phyloP scores from a whole-genome alignment of 2,329 filamentous ascomycete genomes.

The Botrytis hyacinthi region DNA sequence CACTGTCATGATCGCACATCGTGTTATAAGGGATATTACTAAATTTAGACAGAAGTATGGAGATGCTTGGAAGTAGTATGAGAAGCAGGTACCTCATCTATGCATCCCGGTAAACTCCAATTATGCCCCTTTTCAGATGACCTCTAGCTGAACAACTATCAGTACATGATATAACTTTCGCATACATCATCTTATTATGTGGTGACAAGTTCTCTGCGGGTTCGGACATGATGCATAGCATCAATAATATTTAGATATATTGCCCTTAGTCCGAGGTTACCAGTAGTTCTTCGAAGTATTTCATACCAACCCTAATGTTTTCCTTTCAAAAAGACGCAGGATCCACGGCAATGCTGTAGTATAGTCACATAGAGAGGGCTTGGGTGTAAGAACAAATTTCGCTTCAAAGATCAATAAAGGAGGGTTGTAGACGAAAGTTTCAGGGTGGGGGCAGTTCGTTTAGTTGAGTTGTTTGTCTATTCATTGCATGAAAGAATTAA shows the following conservation, averaged over 20 bases:
- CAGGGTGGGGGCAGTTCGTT: neutral
- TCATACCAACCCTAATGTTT: neutral
- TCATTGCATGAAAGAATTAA: neutral
- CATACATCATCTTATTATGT: neutral
- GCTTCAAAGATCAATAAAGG: neutral
- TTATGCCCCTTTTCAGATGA: neutral
- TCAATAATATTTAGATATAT: neutral
- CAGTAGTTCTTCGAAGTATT: neutral
- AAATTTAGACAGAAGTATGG: slow-evolving; percentile 77
- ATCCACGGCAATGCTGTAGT: neutral
- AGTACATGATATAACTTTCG: neutral
- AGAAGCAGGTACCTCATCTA: slow-evolving; percentile 74
- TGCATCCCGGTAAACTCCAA: slow-evolving; percentile 65
- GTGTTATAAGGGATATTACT: slow-evolving; percentile 71
- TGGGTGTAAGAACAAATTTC: neutral
- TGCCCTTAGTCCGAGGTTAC: neutral
- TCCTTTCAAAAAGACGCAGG: neutral
- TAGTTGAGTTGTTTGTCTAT: neutral
- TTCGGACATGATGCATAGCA: neutral
- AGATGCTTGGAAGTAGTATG: slow-evolving; percentile 78
- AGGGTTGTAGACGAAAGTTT: neutral
- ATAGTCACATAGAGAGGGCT: neutral
- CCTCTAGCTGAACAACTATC: neutral
- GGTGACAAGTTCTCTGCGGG: accelerated
- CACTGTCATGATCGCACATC: slow-evolving; percentile 75